These are phyloP conservation scores for Ganoderma lucidum DNA, from an alignment of 1,284 basidiomycete genomes.

Conservation along the genomic window DNA sequence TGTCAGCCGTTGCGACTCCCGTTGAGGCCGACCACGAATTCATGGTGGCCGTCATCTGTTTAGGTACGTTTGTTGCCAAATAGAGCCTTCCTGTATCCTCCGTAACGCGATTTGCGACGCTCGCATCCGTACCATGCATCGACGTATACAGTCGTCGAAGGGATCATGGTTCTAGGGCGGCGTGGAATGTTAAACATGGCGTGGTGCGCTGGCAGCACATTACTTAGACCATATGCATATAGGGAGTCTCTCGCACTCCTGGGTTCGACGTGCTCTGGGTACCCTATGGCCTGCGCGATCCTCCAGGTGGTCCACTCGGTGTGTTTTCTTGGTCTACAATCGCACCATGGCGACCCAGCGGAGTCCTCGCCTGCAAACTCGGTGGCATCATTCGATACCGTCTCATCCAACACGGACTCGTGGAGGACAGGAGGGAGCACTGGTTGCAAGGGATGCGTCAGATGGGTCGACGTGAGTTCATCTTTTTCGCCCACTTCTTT, in stretches of 20 bases:
- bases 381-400: neutral
- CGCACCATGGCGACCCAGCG: neutral
- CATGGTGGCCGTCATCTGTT: neutral
- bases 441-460: neutral
- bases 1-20: neutral
- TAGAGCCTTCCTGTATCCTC: neutral
- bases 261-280: neutral
- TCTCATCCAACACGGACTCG: neutral
- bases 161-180: neutral
- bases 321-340: neutral
- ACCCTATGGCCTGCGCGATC: conserved; percentile 3
- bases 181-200: neutral
- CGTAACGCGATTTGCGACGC: neutral
- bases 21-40: neutral
- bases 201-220: neutral
- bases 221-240: neutral
- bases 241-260: neutral
- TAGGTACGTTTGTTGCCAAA: neutral
- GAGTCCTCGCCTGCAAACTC: neutral
- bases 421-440: neutral
- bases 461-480: conserved; percentile 26
- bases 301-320: neutral
- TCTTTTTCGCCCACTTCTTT: neutral
- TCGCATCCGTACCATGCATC: neutral
- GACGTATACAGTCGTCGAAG: neutral